Evolutionary conservation across 495 filamentous ascomycete species (phyloP).

Genomic region (Penicillium argentinense): DNA sequence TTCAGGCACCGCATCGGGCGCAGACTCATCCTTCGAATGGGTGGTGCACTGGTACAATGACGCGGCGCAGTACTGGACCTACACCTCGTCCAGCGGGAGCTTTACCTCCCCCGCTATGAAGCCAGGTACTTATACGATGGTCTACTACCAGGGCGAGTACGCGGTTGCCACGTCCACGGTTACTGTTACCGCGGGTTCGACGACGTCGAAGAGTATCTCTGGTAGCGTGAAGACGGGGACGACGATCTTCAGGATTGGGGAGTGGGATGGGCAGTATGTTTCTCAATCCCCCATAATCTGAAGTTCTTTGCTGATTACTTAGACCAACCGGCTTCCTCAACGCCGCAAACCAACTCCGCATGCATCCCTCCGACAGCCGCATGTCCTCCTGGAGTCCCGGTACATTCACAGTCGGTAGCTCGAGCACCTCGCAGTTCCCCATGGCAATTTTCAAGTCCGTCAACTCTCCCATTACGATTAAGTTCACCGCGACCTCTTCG

Average conservation of each 20-base stretch:
- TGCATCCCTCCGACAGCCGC: conserved; percentile 65
- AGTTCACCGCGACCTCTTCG: conserved; percentile 53
- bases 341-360: conserved; percentile 61
- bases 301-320: neutral
- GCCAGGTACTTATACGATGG: conserved; percentile 65
- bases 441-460: conserved; percentile 66
- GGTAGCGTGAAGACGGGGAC: conserved; percentile 43
- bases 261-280: conserved; percentile 55
- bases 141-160: conserved; percentile 64
- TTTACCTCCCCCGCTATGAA: conserved; percentile 69
- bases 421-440: conserved; percentile 52
- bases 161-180: conserved; percentile 53
- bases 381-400: conserved; percentile 59
- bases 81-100: conserved; percentile 48
- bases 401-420: conserved; percentile 60
- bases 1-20: conserved; percentile 55
- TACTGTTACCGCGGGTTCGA: conserved; percentile 53
- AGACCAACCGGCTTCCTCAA: conserved; percentile 65
- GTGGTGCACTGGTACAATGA: conserved; percentile 68
- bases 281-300: neutral
- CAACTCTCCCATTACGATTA: conserved; percentile 63
- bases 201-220: conserved; percentile 53
- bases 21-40: conserved; percentile 44
- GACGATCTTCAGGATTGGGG: conserved; percentile 63
- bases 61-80: conserved; percentile 64